phyloP scores from a whole-genome alignment of 2,329 filamentous ascomycete genomes.

The Phyllosticta citrichinensis region DNA sequence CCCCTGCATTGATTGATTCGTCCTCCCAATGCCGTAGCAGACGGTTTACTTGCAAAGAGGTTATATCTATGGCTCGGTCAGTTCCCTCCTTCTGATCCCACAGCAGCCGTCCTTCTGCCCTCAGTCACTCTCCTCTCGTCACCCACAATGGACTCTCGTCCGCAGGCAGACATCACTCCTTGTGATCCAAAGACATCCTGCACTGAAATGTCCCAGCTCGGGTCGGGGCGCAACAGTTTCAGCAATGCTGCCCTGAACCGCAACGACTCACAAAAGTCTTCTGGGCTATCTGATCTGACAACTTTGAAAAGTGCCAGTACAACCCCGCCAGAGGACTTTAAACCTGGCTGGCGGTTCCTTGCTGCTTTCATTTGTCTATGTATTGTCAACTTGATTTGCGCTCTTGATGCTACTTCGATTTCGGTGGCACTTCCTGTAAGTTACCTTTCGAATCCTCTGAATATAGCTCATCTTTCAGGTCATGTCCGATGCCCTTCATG shows the following conservation, averaged over 20 bases:
- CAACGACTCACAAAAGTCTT: background rate
- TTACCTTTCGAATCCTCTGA: constrained; percentile 24
- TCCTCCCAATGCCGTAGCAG: background rate
- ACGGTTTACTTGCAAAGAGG: background rate
- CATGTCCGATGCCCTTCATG: constrained; percentile 15
- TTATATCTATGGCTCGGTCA: background rate
- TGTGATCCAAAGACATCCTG: background rate
- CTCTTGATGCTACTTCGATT: constrained; percentile 18
- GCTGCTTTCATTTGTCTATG: constrained; percentile 16
- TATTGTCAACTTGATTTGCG: constrained; percentile 17
- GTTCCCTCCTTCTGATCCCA: background rate
- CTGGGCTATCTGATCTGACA: background rate
- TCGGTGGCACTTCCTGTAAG: constrained; percentile 19
- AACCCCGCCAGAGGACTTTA: background rate
- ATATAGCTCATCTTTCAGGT: constrained; percentile 28
- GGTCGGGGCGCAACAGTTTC: background rate
- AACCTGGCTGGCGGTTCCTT: constrained; percentile 18
- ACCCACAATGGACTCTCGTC: background rate
- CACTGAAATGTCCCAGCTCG: background rate
- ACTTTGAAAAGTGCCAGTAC: background rate
- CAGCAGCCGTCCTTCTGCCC: background rate
- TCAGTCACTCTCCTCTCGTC: background rate
- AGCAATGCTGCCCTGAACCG: background rate
- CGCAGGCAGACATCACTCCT: background rate
- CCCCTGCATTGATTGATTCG: background rate